phyloP scores from a whole-genome alignment of 2,329 filamentous ascomycete genomes.

The Colletotrichum simmondsii region DNA sequence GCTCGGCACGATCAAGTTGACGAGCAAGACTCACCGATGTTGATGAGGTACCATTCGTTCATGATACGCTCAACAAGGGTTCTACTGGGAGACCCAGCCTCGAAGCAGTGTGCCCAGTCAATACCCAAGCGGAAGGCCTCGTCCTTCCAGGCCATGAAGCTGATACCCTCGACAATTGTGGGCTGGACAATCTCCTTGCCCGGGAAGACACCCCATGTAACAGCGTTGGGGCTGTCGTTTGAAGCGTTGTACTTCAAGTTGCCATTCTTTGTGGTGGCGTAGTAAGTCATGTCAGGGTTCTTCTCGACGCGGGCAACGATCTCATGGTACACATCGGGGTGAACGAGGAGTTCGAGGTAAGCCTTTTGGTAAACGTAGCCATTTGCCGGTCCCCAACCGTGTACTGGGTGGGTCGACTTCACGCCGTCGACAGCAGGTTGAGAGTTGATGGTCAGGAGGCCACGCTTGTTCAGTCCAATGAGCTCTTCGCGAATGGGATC shows the following conservation, averaged over 20 bases:
- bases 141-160: constrained; percentile 98
- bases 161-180: constrained; percentile 98
- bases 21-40: constrained; percentile 77
- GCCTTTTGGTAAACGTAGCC: constrained; percentile 99
- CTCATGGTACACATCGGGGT: constrained; percentile 81
- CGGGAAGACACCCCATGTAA: constrained; percentile 99
- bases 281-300: constrained; percentile 89
- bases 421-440: constrained; percentile 94
- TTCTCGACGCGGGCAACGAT: constrained; percentile 81
- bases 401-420: constrained; percentile 85
- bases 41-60: constrained; percentile 92
- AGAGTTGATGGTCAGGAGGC: constrained; percentile 95
- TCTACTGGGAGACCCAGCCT: constrained; percentile 79
- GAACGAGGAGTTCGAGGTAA: constrained; percentile 91
- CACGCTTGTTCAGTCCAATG: constrained; percentile 84
- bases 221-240: constrained; percentile 91
- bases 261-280: constrained; percentile 88
- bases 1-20: background rate
- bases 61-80: constrained; percentile 85
- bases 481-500: constrained; percentile 81
- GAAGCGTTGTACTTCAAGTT: constrained; percentile 84
- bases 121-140: constrained; percentile 93
- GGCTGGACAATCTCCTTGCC: constrained; percentile 99
- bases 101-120: constrained; percentile 94
- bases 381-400: constrained; percentile 94